Conservation (phyloP, 169 alveolate species). For the Blepharisma undulans region DNA sequence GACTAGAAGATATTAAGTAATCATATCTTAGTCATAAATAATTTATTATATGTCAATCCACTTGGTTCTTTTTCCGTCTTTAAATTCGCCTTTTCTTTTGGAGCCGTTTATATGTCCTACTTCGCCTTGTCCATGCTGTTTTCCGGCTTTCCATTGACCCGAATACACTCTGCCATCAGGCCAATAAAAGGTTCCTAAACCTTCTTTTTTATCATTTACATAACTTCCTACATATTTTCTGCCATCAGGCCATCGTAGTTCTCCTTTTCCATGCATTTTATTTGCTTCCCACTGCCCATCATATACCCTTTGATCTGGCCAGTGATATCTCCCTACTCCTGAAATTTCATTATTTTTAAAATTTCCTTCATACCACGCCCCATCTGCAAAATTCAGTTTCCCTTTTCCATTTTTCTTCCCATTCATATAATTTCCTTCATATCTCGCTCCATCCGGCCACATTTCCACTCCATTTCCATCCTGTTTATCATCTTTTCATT, state of each 20-base stretch:
- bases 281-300: conserved; percentile 53
- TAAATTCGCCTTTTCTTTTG: conserved; percentile 18
- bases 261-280: conserved; percentile 64
- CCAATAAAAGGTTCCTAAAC: conserved; percentile 64
- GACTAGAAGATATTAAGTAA: conserved; percentile 51
- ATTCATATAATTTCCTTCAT: conserved; percentile 1
- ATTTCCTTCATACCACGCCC: conserved; percentile 55
- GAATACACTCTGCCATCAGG: conserved; percentile 59
- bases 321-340: conserved; percentile 69
- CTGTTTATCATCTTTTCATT: conserved; percentile 71
- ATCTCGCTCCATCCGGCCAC: conserved; percentile 66
- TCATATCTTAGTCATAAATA: background rate
- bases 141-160: conserved; percentile 34
- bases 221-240: conserved; percentile 56
- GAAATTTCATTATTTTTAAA: conserved; percentile 50
- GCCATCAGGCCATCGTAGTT: conserved; percentile 63
- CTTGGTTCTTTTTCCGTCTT: conserved; percentile 35
- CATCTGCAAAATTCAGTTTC: conserved; percentile 50
- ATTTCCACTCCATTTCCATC: conserved; percentile 68
- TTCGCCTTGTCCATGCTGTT: conserved; percentile 29
- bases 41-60: conserved; percentile 6
- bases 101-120: background rate
- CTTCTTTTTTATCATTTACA: conserved; percentile 69
- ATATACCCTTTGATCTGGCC: conserved; percentile 63
- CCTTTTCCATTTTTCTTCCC: conserved; percentile 62